phyloP scores from a whole-genome alignment of 768 basidiomycete genomes.

The Tricholoma bakamatsutake region DNA sequence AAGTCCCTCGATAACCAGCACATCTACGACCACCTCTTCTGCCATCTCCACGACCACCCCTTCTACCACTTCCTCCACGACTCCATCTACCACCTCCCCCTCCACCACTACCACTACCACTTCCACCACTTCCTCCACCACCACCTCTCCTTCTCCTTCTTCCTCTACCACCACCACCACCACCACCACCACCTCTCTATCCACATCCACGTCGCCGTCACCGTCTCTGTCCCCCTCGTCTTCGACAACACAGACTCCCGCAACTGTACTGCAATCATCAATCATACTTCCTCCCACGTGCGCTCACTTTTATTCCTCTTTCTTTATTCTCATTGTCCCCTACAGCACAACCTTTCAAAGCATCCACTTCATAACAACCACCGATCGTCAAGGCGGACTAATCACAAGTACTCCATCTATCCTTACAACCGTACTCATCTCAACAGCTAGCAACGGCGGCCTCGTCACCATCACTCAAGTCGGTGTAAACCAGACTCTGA shows the following conservation, averaged over 20 bases:
- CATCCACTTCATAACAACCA: constrained; percentile 53
- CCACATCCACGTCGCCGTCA: neutral
- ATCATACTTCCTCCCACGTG: constrained; percentile 8
- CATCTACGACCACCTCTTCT: constrained; percentile 8
- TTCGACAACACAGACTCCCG: neutral
- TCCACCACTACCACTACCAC: constrained; percentile 15
- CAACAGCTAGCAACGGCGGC: constrained; percentile 48
- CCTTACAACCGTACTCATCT: constrained; percentile 51
- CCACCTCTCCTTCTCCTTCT: constrained; percentile 9
- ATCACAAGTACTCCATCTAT: constrained; percentile 47
- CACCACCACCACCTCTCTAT: constrained; percentile 14
- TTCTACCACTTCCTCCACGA: constrained; percentile 9
- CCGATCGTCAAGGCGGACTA: constrained; percentile 46
- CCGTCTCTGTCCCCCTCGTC: constrained; percentile 11
- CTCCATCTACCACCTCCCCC: constrained; percentile 8
- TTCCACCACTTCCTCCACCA: constrained; percentile 13
- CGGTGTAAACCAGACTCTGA: constrained; percentile 68
- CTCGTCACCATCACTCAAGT: constrained; percentile 56
- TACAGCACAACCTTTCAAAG: constrained; percentile 48
- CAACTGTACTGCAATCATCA: neutral
- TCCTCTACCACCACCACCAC: constrained; percentile 16
- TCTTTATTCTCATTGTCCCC: constrained; percentile 2
- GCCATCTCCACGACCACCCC: constrained; percentile 13
- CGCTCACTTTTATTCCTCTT: constrained; percentile 11
- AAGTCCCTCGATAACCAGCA: constrained; percentile 7